Evolutionary conservation across 768 basidiomycete species (phyloP), one percentile per base, ranked within the genome.

Genomic region (Lactarius indigo): DNA sequence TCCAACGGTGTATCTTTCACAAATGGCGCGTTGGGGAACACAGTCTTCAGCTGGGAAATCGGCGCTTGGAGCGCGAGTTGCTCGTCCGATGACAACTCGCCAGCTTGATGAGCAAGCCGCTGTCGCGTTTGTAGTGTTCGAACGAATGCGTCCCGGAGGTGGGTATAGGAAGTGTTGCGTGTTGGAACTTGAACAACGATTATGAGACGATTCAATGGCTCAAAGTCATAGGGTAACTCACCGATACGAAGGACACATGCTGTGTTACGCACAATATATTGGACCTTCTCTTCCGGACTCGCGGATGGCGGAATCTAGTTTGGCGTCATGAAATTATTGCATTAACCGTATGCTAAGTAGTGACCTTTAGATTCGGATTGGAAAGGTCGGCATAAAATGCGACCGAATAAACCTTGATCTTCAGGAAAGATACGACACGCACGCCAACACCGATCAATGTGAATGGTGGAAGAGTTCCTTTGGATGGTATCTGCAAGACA

Each of bases 321-420:
- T 15, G 15, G 30, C 9, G 30, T 66, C 26, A 64, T 44, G 26
- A 50, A 33, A 31, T n/a, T 6, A 23, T 7, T 17, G 37, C 17
- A 44, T 33, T 33, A 42, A 58, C 3, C 8, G 37, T 39, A n/a
- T 55, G 30, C 8, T 18, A 10, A n/a, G 39, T 12, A 72, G 79
- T 60, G 60, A 89, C 89, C 61, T 82, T 81, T 64, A 91, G 80
- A 50, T 80, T 82, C 1, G 87, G 84, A 68, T 87, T 84, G n/a
- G 79, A 72, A 54, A 94, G 77, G 74, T 96, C 93, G 7, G 92
- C 90, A 75, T 96, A 97, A 77, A 97, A 94, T 2, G 85, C 95
- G 39, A 93, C 86, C 13, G 90, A 90, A 77, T 97, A 97, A 18
- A 96, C 94, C 73, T 92, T 87, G 69, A 97, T 85, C 8, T 88